These are phyloP conservation scores for Hanseniaspora taiwanica DNA, from an alignment of 805 yeast genomes.

Conservation along the genomic window DNA sequence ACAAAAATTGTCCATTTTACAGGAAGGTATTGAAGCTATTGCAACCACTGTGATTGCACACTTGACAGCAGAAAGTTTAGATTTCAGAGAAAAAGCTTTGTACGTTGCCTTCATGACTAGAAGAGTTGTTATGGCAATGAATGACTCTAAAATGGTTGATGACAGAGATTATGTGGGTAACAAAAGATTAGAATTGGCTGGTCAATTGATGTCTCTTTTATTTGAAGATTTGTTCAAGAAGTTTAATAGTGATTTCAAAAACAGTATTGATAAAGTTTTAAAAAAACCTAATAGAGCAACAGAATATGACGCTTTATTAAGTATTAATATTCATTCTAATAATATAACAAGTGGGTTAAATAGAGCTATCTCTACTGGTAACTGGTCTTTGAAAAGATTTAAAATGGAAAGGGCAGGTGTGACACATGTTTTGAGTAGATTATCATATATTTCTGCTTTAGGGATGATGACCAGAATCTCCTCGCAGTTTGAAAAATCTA, in stretches of 20 bases:
- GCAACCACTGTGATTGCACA: conserved; percentile 97
- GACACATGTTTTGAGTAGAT: conserved; percentile 84
- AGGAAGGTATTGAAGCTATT: conserved; percentile 93
- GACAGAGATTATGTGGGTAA: conserved; percentile 98
- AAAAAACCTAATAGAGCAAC: conserved; percentile 90
- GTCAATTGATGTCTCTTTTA: conserved; percentile 86
- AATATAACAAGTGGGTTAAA: conserved; percentile 90
- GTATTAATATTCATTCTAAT: conserved; percentile 81
- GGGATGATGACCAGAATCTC: conserved; percentile 99
- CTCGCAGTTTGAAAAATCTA: conserved; percentile 95
- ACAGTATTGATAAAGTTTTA: conserved; percentile 83
- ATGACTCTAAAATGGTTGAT: conserved; percentile 89
- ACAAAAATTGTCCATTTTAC: conserved; percentile 66
- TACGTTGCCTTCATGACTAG: conserved; percentile 95
- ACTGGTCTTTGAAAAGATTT: conserved; percentile 96
- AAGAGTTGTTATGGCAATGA: conserved; percentile 89
- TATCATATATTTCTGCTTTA: conserved; percentile 85
- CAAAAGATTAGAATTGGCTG: conserved; percentile 92
- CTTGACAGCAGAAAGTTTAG: conserved; percentile 68
- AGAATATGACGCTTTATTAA: conserved; percentile 86
- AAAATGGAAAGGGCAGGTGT: conserved; percentile 99
- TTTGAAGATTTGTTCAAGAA: conserved; percentile 96
- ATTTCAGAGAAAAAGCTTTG: conserved; percentile 86
- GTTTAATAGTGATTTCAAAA: conserved; percentile 88
- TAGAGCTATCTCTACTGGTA: conserved; percentile 96